Conservation (phyloP, 1,284 basidiomycete genomes). For the Peniophora sp. region DNA sequence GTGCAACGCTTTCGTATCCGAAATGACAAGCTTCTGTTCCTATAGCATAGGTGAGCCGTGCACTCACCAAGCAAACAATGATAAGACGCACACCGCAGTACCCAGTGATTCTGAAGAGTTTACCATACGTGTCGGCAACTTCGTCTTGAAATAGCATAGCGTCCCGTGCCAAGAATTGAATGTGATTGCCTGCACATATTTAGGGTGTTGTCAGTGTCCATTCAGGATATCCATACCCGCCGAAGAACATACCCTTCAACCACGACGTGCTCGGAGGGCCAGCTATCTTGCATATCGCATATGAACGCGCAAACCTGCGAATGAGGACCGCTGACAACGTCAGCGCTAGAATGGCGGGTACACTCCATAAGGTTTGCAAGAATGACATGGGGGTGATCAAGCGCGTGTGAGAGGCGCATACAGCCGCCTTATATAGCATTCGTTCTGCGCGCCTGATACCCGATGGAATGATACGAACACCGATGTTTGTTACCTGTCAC, state of each 20-base stretch:
- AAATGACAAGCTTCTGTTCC: not conserved
- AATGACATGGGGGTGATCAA: too few species aligned
- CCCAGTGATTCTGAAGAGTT: not conserved
- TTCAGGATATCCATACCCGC: not conserved
- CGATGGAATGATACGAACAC: too few species aligned
- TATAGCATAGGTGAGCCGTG: not conserved
- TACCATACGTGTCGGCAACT: not conserved
- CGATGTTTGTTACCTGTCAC: too few species aligned
- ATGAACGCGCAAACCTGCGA: too few species aligned
- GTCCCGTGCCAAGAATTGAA: not conserved
- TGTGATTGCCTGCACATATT: not conserved
- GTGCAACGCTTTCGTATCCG: not conserved
- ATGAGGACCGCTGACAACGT: too few species aligned
- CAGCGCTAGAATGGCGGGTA: too few species aligned
- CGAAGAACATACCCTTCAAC: not conserved
- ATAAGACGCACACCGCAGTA: not conserved
- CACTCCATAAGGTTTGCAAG: too few species aligned
- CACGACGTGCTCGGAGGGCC: not conserved
- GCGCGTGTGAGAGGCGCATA: too few species aligned
- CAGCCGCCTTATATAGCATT: too few species aligned
- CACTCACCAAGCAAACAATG: not conserved
- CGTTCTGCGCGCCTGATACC: too few species aligned
- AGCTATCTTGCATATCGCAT: not conserved
- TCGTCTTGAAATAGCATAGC: not conserved
- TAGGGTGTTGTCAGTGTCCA: not conserved